These are phyloP conservation scores for Aegilops umbellulata DNA, from an alignment of 176 grass and related monocot genomes.

Conservation along the genomic window DNA sequence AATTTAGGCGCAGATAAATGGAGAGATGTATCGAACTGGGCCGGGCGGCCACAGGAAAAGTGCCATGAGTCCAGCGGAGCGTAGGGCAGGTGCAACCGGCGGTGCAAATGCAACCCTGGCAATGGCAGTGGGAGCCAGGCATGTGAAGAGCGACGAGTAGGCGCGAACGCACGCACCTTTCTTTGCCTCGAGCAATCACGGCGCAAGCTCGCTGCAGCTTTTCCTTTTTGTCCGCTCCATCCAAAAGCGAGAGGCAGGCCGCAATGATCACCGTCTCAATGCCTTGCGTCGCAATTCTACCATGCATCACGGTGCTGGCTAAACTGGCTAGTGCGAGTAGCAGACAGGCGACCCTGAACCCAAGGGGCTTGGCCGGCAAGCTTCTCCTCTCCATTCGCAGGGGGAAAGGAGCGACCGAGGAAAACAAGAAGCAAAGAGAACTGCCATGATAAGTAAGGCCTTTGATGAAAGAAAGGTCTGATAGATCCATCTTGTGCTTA, in stretches of 20 bases:
- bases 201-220: slow-evolving; percentile 16
- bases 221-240: slow-evolving; percentile 21
- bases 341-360: slow-evolving; percentile 10
- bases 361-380: slow-evolving; percentile 31
- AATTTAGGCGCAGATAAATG: no score
- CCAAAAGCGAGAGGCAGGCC: background rate
- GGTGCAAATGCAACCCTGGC: slow-evolving; percentile 16
- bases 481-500: background rate
- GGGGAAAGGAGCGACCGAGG: background rate
- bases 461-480: background rate
- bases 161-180: slow-evolving; percentile 1
- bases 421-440: background rate
- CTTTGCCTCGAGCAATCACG: slow-evolving; percentile 32
- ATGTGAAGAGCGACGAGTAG: background rate
- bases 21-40: no score
- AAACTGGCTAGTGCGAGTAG: background rate
- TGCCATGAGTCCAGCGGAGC: background rate
- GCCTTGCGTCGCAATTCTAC: slow-evolving; percentile 22
- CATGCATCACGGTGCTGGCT: background rate
- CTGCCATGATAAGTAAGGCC: background rate
- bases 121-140: background rate
- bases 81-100: background rate
- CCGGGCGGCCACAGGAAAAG: background rate
- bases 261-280: slow-evolving; percentile 10
- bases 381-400: background rate